Evolutionary conservation across 2,329 filamentous ascomycete genomes (phyloP), one percentile per base, ranked within the genome.

Genomic region (Cryphonectria parasitica): DNA sequence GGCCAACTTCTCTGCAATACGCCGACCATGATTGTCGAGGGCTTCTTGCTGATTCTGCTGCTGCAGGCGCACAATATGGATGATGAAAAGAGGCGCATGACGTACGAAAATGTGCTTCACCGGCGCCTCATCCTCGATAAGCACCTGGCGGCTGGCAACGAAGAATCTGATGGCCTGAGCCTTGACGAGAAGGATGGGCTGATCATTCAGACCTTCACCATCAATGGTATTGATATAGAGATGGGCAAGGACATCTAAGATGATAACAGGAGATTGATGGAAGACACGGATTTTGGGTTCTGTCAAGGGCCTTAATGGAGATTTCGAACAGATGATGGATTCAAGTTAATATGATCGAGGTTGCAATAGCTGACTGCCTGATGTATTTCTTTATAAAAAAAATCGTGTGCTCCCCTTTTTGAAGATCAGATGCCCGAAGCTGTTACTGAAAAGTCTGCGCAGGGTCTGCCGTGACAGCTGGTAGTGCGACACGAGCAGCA

Each of bases 1-100:
- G 77, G 77, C 34, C 77, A 78, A 70, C 72, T 78, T 54, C 74
- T 78, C 58, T 78, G 77, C 74, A 78, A 78, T 64, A 76, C 75
- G 36, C 75, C 77, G 36, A 77, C 77, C 22, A 78, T 76, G 75
- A 78, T 78, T 41, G 73, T 77, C 67, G 75, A 78, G 67, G 74
- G 74, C 5, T 77, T 77, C 64, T 65, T 77, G 64, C 64, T 77
- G 19, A 63, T 77, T n/a, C 74, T 77, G 43, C 71, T 77, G 41
- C 75, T 77, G 60, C 73, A 76, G 64, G 76, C 74, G 11, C 76
- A 77, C 67, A 77, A 78, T 65, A 72, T 73, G 36, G 72, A 75
- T 5, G 76, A 78, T 34, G 60, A 71, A 39, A 71, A 74, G 66
- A 74, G 76, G 36, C 73, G 74, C 7, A 39, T 70, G 3, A 75